These are phyloP conservation scores for Mimosa pudica DNA, from an alignment of 306 rosid genomes.

Conservation along the genomic window DNA sequence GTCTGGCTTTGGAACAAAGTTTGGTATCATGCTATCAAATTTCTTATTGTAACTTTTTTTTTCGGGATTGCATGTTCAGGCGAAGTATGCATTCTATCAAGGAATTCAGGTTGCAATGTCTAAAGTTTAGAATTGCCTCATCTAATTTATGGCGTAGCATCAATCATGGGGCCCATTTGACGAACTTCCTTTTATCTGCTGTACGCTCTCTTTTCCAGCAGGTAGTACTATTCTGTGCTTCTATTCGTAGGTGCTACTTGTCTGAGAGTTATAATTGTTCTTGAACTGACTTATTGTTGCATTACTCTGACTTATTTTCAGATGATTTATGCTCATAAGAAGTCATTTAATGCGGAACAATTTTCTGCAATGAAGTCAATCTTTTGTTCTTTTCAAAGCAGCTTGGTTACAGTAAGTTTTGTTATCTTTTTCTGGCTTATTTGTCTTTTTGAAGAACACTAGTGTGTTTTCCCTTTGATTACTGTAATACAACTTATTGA, in stretches of 20 bases:
- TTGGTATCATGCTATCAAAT: not conserved
- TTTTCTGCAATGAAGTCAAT: constrained; percentile 53
- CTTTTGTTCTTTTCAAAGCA: constrained; percentile 45
- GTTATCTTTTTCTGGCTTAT: not conserved
- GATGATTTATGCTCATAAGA: constrained; percentile 76
- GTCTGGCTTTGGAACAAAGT: not conserved
- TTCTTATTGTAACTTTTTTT: constrained; percentile 7
- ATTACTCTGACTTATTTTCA: constrained; percentile 34
- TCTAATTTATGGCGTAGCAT: constrained; percentile 68
- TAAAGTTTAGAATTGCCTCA: constrained; percentile 67
- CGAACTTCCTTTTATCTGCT: constrained; percentile 59
- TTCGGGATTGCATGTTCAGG: constrained; percentile 45
- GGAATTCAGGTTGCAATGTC: constrained; percentile 54
- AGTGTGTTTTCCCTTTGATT: not conserved
- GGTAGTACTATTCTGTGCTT: constrained; percentile 44
- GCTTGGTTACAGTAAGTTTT: constrained; percentile 44
- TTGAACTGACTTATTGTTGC: constrained; percentile 28
- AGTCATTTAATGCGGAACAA: constrained; percentile 60
- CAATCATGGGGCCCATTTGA: constrained; percentile 48
- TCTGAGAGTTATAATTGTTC: not conserved
- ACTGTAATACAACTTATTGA: not conserved
- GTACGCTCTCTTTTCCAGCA: constrained; percentile 77
- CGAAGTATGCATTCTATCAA: constrained; percentile 50
- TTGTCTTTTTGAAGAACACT: not conserved
- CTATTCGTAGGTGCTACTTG: not conserved